Base-by-base conservation (phyloP, 2,329 filamentous ascomycete genomes). In the Colletotrichum viniferum region DNA sequence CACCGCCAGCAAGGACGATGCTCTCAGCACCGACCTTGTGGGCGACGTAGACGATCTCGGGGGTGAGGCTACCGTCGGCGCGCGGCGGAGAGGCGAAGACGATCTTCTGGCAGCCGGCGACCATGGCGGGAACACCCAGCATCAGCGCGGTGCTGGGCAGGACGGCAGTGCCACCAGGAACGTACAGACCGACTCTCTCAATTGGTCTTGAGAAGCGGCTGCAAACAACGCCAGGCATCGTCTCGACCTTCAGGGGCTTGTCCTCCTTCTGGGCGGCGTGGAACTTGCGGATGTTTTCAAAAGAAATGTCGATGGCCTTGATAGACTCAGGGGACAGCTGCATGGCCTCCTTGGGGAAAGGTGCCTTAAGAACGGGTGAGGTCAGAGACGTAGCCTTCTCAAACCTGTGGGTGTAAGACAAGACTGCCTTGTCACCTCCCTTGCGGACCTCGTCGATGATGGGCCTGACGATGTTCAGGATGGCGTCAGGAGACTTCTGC, bases 61-160 rank as follows among this genome's bases (percentile, higher is more conserved):
- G 97, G 1, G 96, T 98, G 77, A 98, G 91, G 79, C 93, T 95
- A 65, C 97, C 97, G 81, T 98, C 96, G 0, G 94, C 86, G 58
- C 97, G 93, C 21, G 97, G 97, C 34, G 97, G 97, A 0, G 96
- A 97, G 24, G 97, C 97, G 43, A 99, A 88, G 18, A 99, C 94
- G 76, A 99, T 98, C 85, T 94, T 97, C 86, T 96, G 92, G 89
- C 97, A 99, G 28, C 97, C 97, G 28, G 97, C 97, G 9, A 98
- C 97, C 94, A 97, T 97, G 76, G 97, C 97, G 9, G 97, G 97
- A 6, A 99, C 97, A 82, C 97, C 97, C 69, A 99, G 91, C 97
- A 99, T 99, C 78, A 99, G 93, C 4, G 97, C 97, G 9, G 97
- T 98, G 71, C 96, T 98, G 14, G 97, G 97, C 55, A 99, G 89